Evolutionary conservation across 2,329 filamentous ascomycete genomes (phyloP), one percentile per base, ranked within the genome.

Genomic region (Exophiala oligosperma): DNA sequence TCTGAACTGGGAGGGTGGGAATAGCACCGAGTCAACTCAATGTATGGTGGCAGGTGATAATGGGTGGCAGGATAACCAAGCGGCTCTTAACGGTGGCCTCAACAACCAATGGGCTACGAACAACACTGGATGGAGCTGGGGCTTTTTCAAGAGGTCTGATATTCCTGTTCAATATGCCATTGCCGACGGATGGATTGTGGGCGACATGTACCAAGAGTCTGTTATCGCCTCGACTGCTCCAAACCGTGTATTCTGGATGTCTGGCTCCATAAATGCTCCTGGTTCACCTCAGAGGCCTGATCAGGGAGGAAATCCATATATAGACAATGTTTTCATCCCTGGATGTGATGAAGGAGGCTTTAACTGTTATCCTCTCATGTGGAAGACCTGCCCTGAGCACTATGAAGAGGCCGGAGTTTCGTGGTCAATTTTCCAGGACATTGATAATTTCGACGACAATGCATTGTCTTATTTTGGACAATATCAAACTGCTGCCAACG

Each of bases 361-460:
- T 49, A 81, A 80, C 65, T 83, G 80, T 65, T 81, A 81, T 49
- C 81, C 81, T 0, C 70, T 82, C n/a, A 79, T 79, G 57, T 83
- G 81, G 81, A 79, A 80, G 59, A 81, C 80, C 0, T 74, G 76
- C 17, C 78, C 74, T 50, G 79, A 82, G 56, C 71, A 75, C 57
- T 80, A 79, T 40, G 74, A 82, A 64, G 73, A 75, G 9, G 76
- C 77, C 1, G 77, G 76, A 14, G 75, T 79, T 21, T 75, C 75
- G 1, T 83, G 81, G 81, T 75, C 79, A 38, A 73, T 81, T 1
- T 82, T 73, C 63, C 79, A 82, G 63, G 73, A 79, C 52, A 72
- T 70, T n/a, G 74, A 82, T 63, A 81, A 81, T 68, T 81, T 81
- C 56, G 80, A 81, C 43, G 81, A 83, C 66, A 83, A 82, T 65